Evolutionary conservation across 495 filamentous ascomycete genomes (phyloP).

Genomic region (Paragyromitra xinjiangensis): DNA sequence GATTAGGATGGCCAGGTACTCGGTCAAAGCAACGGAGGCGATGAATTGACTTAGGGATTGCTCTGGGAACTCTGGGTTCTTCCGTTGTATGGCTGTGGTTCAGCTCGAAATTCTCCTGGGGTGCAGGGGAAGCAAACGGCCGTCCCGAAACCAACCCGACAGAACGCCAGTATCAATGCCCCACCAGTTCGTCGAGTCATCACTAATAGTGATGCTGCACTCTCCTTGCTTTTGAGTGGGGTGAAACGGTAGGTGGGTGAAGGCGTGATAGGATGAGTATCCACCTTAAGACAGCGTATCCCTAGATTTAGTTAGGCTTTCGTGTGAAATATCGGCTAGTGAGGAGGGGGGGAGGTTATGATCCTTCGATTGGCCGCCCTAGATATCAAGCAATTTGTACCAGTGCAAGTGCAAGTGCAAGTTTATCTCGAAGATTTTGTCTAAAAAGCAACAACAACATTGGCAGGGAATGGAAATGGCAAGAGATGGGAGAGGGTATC

Average conservation of each 20-base stretch:
- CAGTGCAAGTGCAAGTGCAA: conserved; percentile 3
- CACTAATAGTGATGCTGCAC: conserved; percentile 1
- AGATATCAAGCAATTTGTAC: conserved; percentile 18
- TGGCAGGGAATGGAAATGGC: conserved; percentile 8
- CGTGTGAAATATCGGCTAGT: conserved; percentile 22
- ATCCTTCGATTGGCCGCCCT: conserved; percentile 26
- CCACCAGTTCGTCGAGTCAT: conserved; percentile 27
- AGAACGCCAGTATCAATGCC: conserved; percentile 9
- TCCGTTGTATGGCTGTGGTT: neutral
- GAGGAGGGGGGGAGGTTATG: conserved; percentile 1
- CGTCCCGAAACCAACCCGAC: conserved; percentile 8
- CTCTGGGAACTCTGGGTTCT: neutral
- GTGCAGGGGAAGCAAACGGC: conserved; percentile 14
- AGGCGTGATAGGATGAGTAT: conserved; percentile 12
- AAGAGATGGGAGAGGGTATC: neutral
- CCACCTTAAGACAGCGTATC: conserved; percentile 17
- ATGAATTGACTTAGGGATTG: neutral
- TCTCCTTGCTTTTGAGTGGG: conserved; percentile 19
- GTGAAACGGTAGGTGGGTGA: neutral
- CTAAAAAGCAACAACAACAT: conserved; percentile 10
- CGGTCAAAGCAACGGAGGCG: neutral
- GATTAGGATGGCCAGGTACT: neutral
- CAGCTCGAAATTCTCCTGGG: conserved; percentile 4
- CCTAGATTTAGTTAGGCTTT: conserved; percentile 21
- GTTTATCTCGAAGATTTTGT: neutral